Evolutionary conservation across 2,329 filamentous ascomycete genomes (phyloP), one percentile per base, ranked within the genome.

Genomic region (Berkeleyomyces basicola): DNA sequence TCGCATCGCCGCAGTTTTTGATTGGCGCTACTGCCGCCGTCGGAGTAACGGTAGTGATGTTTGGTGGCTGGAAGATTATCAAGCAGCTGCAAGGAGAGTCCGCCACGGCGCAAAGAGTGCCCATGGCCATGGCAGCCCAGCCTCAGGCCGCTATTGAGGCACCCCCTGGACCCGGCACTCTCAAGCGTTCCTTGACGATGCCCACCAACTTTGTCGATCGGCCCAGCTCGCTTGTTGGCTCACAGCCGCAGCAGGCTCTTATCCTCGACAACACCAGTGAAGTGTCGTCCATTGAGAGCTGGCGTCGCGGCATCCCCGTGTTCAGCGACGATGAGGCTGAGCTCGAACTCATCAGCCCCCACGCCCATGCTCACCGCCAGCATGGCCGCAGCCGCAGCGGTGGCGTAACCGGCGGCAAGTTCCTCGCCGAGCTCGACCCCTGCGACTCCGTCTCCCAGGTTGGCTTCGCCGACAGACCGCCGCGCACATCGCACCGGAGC

Each of bases 31-130:
- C 91, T 51, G 84, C 96, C 11, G 89, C 88, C 0, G 84, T 96
- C 0, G 93, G 93, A 11, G 85, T 96, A n/a, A 97, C 93, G 0
- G 85, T 97, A 7, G 89, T 99, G 69, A 91, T 93, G 72, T 89
- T 99, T 65, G 93, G 93, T 61, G 92, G 93, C 4, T 97, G 90
- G 81, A 97, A 96, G 75, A 96, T 99, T 72, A 85, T 99, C 74
- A 95, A 96, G 78, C 86, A 84, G 68, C 88, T 97, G 67, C 73
- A 74, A 64, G 78, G 79, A 61, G 47, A 65, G 64, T 14, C 71
- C 71, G 51, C 40, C 33, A 55, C 51, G 7, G 33, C 57, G 10
- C 68, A 70, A 23, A 33, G 69, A 7, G 65, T 72, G 36, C 72
- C 71, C 1, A 70, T 73, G 51, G 67, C 69, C 23, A 59, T 65